These are phyloP conservation scores for Clarireedia sp. DNA, from an alignment of 2,329 filamentous ascomycete species.

Conservation along the genomic window DNA sequence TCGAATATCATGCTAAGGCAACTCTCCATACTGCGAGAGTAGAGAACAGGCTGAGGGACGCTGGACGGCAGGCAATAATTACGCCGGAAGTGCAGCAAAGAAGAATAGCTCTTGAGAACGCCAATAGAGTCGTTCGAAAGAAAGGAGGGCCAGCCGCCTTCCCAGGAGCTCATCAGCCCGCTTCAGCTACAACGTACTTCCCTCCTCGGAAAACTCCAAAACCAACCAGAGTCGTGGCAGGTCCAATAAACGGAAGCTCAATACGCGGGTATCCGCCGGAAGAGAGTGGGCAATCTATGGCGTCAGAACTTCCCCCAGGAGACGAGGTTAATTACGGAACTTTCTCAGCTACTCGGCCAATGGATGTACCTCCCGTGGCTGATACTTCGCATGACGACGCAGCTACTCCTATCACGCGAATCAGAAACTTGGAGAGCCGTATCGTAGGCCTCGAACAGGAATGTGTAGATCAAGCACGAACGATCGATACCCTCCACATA, in stretches of 20 bases:
- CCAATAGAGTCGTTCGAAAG: neutral
- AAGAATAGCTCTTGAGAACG: neutral
- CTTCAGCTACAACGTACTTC: too few relatives aligned
- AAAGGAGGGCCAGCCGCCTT: too few relatives aligned
- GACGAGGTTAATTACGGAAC: too few relatives aligned
- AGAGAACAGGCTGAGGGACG: neutral
- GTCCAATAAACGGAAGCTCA: too few relatives aligned
- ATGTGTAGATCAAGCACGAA: neutral
- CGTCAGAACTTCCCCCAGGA: too few relatives aligned
- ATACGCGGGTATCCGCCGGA: too few relatives aligned
- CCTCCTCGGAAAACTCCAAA: too few relatives aligned
- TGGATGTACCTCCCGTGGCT: neutral
- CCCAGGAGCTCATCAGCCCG: too few relatives aligned
- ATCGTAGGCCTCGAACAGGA: neutral
- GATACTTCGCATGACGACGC: neutral
- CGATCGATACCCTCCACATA: neutral
- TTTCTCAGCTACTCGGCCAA: too few relatives aligned
- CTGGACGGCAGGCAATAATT: neutral
- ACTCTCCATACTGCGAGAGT: neutral
- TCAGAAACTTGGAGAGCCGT: neutral
- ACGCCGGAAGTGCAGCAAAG: neutral
- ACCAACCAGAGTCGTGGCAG: too few relatives aligned
- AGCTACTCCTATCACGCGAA: neutral
- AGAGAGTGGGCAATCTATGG: too few relatives aligned
- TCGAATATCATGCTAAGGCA: slow-evolving; percentile 7